A percentile compares a stretch with the other conserved stretches of the same genome.
phyloP scores from a whole-genome alignment of 257 asterid genomes.

The Euphrasia confusa region DNA sequence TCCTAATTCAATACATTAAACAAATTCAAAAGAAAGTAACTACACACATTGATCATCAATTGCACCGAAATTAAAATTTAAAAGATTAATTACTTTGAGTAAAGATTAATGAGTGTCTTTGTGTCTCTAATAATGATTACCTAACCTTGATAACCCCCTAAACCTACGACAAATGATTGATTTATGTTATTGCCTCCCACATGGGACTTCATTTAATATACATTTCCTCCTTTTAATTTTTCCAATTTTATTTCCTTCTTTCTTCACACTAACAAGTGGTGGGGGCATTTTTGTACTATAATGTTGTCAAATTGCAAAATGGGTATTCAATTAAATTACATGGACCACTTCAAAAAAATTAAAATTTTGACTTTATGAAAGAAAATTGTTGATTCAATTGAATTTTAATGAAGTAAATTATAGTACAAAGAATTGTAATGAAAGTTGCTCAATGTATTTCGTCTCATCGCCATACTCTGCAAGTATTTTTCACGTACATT shows the following conservation, averaged over 20 bases:
- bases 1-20: background rate
- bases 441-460: no score
- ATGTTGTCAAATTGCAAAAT: background rate
- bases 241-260: background rate
- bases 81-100: background rate
- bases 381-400: no score
- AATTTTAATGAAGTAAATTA: no score
- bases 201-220: background rate
- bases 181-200: background rate
- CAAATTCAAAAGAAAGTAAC: background rate
- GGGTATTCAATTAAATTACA: background rate
- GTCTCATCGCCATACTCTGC: no score
- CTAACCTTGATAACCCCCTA: conserved; percentile 12
- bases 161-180: conserved; percentile 8
- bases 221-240: background rate
- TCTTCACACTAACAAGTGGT: background rate
- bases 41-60: background rate
- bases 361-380: no score
- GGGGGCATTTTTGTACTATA: background rate
- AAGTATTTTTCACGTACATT: no score
- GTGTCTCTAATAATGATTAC: conserved; percentile 4
- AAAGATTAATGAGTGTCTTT: background rate
- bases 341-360: no score
- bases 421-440: no score
- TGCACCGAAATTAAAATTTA: background rate